phyloP scores from a whole-genome alignment of 2,329 filamentous ascomycete species.

The Diaporthe vexans region DNA sequence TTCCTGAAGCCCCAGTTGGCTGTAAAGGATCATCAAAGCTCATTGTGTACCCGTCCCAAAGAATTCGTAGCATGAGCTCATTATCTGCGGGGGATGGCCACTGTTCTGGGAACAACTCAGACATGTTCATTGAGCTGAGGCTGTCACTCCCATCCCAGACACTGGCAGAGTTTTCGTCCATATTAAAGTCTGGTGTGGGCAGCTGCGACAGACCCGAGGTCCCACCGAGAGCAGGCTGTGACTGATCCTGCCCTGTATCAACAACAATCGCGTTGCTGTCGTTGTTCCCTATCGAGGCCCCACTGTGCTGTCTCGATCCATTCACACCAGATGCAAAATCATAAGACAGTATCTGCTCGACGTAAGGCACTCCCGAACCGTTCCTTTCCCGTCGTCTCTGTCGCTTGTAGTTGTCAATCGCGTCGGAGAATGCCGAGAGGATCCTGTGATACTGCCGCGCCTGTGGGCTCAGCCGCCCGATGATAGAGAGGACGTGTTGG shows the following conservation, averaged over 20 bases:
- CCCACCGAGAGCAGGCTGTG: not conserved
- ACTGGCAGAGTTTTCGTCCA: not conserved
- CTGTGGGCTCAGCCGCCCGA: slow-evolving; percentile 42
- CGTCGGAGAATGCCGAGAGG: slow-evolving; percentile 41
- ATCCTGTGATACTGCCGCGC: slow-evolving; percentile 44
- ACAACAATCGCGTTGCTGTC: not conserved
- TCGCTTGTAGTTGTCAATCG: slow-evolving; percentile 39
- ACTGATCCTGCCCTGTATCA: slow-evolving; percentile 5
- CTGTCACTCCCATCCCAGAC: slow-evolving; percentile 34
- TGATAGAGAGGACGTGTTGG: slow-evolving; percentile 23
- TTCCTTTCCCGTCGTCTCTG: slow-evolving; percentile 23
- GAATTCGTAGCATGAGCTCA: slow-evolving; percentile 36
- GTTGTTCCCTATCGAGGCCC: too few relatives aligned
- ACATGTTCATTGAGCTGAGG: slow-evolving; percentile 24
- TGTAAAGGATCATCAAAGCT: slow-evolving; percentile 20
- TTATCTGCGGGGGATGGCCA: slow-evolving; percentile 33
- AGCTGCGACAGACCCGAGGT: slow-evolving; percentile 7
- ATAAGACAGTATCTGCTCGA: slow-evolving; percentile 36
- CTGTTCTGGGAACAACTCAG: slow-evolving; percentile 33
- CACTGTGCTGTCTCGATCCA: not conserved
- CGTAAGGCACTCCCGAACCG: slow-evolving; percentile 7
- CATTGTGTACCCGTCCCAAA: slow-evolving; percentile 36
- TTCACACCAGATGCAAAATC: slow-evolving; percentile 31
- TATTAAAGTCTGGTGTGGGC: slow-evolving; percentile 23
- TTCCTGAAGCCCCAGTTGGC: not conserved